A percentile compares a stretch with the other conserved stretches of the same genome.
Conservation (phyloP, 208 protist species). For the Phytomonas francai region DNA sequence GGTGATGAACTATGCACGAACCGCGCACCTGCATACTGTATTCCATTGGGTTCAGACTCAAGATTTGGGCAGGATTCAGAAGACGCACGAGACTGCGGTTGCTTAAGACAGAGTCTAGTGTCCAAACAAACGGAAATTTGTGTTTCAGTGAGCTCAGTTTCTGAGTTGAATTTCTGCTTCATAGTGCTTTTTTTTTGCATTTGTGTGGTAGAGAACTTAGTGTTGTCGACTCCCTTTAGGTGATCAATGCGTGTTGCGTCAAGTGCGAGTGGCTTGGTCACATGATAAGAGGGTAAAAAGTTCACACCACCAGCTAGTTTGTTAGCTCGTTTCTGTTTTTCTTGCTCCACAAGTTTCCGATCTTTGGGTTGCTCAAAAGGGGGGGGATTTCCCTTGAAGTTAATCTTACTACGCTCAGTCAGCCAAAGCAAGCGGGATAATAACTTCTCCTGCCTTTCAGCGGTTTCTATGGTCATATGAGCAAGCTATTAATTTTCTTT, state of each 20-base stretch:
- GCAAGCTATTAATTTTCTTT: background rate
- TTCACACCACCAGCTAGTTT: constrained; percentile 30
- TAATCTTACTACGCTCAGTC: constrained; percentile 47
- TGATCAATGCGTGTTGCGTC: constrained; percentile 44
- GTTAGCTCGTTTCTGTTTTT: constrained; percentile 17
- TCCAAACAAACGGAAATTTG: constrained; percentile 65
- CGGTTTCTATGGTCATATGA: background rate
- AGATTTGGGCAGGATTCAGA: background rate
- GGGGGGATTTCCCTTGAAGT: constrained; percentile 77
- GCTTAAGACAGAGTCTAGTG: constrained; percentile 6
- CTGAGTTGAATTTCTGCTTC: constrained; percentile 43
- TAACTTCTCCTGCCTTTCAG: constrained; percentile 40
- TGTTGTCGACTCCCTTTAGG: constrained; percentile 24
- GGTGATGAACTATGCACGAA: background rate
- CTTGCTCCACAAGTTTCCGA: constrained; percentile 41
- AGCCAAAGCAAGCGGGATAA: constrained; percentile 74
- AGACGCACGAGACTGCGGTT: background rate
- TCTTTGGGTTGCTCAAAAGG: constrained; percentile 65
- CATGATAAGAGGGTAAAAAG: constrained; percentile 69
- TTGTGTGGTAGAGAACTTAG: constrained; percentile 16
- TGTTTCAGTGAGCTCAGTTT: constrained; percentile 57
- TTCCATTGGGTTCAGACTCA: background rate
- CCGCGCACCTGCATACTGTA: background rate
- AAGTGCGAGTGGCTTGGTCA: constrained; percentile 28
- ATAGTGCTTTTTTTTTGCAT: constrained; percentile 10